phyloP scores from a whole-genome alignment of 306 rosid species.

The Gillenia trifoliata region DNA sequence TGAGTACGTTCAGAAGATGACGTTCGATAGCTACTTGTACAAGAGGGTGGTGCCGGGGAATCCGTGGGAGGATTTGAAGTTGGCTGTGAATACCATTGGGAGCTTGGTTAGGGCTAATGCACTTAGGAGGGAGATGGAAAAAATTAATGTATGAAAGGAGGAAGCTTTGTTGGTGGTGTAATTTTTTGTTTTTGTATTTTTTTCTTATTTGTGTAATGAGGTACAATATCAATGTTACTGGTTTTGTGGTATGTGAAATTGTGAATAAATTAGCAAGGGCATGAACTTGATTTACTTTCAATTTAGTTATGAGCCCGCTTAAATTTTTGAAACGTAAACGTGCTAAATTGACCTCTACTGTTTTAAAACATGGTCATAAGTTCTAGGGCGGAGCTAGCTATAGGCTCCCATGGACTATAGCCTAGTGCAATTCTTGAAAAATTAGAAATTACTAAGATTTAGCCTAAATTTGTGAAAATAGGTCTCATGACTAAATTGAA shows the following conservation, averaged over 20 bases:
- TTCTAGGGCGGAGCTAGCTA: too few relatives aligned
- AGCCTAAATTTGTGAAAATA: too few relatives aligned
- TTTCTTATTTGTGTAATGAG: background rate
- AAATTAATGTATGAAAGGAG: constrained; percentile 51
- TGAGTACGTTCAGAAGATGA: constrained; percentile 98
- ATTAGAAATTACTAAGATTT: too few relatives aligned
- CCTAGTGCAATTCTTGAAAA: too few relatives aligned
- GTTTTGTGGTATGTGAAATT: background rate
- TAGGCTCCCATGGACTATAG: too few relatives aligned
- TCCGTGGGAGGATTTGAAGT: constrained; percentile 81
- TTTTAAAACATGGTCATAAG: too few relatives aligned
- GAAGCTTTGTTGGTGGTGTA: constrained; percentile 8
- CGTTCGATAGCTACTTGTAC: constrained; percentile 90
- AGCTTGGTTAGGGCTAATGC: constrained; percentile 96
- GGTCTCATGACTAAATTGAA: too few relatives aligned
- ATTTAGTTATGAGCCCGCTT: too few relatives aligned
- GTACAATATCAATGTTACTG: background rate
- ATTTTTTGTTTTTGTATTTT: background rate
- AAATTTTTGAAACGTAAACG: too few relatives aligned
- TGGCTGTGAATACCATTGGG: constrained; percentile 93
- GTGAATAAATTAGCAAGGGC: background rate
- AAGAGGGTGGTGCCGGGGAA: constrained; percentile 91
- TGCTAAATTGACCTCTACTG: too few relatives aligned
- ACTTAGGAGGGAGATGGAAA: constrained; percentile 80
- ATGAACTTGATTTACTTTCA: too few relatives aligned